A percentile compares a stretch with the other conserved stretches of the same genome.
phyloP scores from a whole-genome alignment of 805 yeast genomes.

The Suhomyces tanzawaensis region DNA sequence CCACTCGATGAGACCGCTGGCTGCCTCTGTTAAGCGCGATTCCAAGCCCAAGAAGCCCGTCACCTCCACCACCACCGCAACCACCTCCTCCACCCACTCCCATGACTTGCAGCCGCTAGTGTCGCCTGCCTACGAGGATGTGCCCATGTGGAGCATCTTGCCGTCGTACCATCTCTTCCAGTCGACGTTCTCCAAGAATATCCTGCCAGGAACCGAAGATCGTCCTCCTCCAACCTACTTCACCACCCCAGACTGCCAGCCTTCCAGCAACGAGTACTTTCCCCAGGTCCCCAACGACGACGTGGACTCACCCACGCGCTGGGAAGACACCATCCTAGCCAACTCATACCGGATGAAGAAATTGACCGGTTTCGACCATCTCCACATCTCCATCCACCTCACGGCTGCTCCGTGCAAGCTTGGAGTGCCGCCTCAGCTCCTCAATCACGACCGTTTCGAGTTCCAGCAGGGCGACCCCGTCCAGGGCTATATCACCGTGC shows the following conservation, averaged over 20 bases:
- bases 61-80: neutral
- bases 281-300: slow-evolving; percentile 1
- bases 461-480: slow-evolving; percentile 27
- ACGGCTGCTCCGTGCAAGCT: slow-evolving; percentile 16
- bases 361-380: slow-evolving; percentile 15
- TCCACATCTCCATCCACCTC: slow-evolving; percentile 18
- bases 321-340: slow-evolving; percentile 30
- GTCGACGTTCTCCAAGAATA: slow-evolving; percentile 26
- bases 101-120: slow-evolving; percentile 14
- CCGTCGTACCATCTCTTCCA: slow-evolving; percentile 31
- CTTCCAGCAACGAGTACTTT: slow-evolving; percentile 2
- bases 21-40: neutral
- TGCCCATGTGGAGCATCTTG: slow-evolving; percentile 29
- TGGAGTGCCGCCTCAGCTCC: slow-evolving; percentile 16
- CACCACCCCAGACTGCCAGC: slow-evolving; percentile 1
- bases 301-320: slow-evolving; percentile 11
- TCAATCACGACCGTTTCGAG: slow-evolving; percentile 19
- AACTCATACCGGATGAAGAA: slow-evolving; percentile 25
- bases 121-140: slow-evolving; percentile 27
- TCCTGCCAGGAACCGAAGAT: slow-evolving; percentile 17
- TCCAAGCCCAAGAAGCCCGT: neutral
- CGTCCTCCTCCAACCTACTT: slow-evolving; percentile 25
- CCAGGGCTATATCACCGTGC: slow-evolving; percentile 22
- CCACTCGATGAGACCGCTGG: neutral
- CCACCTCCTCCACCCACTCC: neutral